Conservation (phyloP, 495 filamentous ascomycete species). For the Jackrogersella multiformis region DNA sequence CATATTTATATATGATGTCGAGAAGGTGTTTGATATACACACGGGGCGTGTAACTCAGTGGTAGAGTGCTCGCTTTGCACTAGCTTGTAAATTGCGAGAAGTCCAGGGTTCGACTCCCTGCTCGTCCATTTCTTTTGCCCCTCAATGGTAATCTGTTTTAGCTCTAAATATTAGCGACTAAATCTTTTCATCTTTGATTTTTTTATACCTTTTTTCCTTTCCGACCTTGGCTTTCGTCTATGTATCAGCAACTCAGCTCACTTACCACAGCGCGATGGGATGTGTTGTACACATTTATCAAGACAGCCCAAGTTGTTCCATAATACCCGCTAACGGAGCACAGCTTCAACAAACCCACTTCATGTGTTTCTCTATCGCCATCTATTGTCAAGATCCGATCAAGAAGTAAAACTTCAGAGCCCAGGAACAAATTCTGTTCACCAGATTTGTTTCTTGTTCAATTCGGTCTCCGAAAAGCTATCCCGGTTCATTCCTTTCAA, state of each 20-base stretch:
- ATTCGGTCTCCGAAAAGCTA: no score
- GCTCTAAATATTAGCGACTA: no score
- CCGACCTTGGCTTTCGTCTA: no score
- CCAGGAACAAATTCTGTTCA: neutral
- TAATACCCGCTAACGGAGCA: neutral
- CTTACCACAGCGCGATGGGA: neutral
- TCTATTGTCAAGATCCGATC: neutral
- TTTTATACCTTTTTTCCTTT: neutral
- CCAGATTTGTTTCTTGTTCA: no score
- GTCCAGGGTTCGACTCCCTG: slow-evolving; percentile 45
- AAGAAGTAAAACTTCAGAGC: neutral
- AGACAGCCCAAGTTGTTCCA: slow-evolving; percentile 1
- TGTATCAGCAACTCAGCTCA: neutral
- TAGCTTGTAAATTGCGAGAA: slow-evolving; percentile 30
- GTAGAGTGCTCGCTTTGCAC: slow-evolving; percentile 46
- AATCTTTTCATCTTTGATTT: neutral
- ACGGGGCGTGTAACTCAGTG: slow-evolving; percentile 43
- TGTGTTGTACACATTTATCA: slow-evolving; percentile 3
- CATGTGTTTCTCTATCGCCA: neutral
- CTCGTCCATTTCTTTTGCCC: slow-evolving; percentile 29
- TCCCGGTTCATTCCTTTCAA: no score
- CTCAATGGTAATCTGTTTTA: neutral
- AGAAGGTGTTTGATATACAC: no score
- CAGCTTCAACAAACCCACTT: slow-evolving; percentile 1
- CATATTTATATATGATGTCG: no score